These are phyloP conservation scores for Daldinia caldariorum DNA, from an alignment of 495 filamentous ascomycete genomes.

Conservation along the genomic window DNA sequence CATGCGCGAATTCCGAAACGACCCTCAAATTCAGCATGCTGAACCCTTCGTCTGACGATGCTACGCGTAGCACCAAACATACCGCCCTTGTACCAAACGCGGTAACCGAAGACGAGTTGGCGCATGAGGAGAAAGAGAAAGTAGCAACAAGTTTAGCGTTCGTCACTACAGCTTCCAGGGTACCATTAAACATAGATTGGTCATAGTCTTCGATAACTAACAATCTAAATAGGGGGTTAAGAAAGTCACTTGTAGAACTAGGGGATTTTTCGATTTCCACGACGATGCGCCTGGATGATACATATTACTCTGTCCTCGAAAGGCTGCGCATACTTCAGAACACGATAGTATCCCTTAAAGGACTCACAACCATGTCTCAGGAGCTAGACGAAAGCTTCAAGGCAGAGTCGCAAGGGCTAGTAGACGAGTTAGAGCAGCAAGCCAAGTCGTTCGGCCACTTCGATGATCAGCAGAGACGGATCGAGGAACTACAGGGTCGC, in stretches of 20 bases:
- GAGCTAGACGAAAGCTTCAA: conserved; percentile 71
- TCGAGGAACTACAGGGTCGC: conserved; percentile 71
- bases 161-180: conserved; percentile 13
- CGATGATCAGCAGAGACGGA: conserved; percentile 72
- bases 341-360: conserved; percentile 73
- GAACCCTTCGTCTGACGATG: conserved; percentile 48
- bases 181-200: not conserved
- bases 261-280: conserved; percentile 61
- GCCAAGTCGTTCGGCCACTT: conserved; percentile 74
- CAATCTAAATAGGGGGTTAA: conserved; percentile 50
- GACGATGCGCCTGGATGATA: conserved; percentile 81
- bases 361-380: conserved; percentile 70
- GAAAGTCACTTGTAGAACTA: conserved; percentile 55
- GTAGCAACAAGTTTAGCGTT: conserved; percentile 56
- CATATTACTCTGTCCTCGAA: conserved; percentile 85
- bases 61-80: conserved; percentile 9
- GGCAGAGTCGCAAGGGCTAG: conserved; percentile 66
- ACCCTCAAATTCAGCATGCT: conserved; percentile 55
- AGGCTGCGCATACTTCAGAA: conserved; percentile 74
- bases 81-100: conserved; percentile 23
- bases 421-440: conserved; percentile 70
- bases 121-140: conserved; percentile 55
- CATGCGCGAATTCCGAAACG: conserved; percentile 53
- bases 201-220: conserved; percentile 26
- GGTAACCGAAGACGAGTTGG: conserved; percentile 48